A percentile compares a stretch with the other conserved stretches of the same genome.
Conservation (phyloP, 345 rosid genomes). For the Syzygium aromaticum region DNA sequence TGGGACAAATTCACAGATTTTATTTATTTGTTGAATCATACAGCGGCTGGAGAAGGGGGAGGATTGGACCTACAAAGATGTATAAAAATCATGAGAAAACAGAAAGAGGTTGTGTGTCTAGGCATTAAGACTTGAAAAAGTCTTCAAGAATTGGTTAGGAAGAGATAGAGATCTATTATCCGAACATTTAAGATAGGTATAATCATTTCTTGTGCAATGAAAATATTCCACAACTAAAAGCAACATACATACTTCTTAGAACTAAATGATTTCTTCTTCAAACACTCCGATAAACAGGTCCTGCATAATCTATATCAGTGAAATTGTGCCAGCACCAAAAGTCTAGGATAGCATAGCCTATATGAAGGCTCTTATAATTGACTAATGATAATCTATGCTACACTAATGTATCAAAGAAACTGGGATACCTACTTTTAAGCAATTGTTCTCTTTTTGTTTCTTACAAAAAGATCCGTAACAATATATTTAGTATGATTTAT, state of each 20-base stretch:
- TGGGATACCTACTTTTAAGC: not conserved
- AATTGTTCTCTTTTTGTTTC: not conserved
- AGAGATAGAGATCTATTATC: no score
- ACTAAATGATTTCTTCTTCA: not conserved
- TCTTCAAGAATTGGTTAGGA: no score
- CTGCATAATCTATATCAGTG: not conserved
- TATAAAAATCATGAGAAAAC: no score
- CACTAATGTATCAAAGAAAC: not conserved
- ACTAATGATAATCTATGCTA: not conserved
- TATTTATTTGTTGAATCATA: not conserved
- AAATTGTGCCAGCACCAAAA: not conserved
- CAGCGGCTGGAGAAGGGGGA: not conserved
- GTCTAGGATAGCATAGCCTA: not conserved
- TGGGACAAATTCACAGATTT: not conserved
- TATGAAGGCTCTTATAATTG: not conserved
- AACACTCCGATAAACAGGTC: not conserved
- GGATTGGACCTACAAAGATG: no score
- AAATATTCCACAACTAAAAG: not conserved
- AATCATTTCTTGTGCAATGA: not conserved
- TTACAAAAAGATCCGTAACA: not conserved
- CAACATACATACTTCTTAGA: not conserved
- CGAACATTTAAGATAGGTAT: not conserved
- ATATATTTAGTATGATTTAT: not conserved
- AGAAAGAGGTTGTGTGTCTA: no score
- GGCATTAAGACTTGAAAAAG: no score